phyloP scores from a whole-genome alignment of 139 green algal species.

The Chlorella vulgaris region DNA sequence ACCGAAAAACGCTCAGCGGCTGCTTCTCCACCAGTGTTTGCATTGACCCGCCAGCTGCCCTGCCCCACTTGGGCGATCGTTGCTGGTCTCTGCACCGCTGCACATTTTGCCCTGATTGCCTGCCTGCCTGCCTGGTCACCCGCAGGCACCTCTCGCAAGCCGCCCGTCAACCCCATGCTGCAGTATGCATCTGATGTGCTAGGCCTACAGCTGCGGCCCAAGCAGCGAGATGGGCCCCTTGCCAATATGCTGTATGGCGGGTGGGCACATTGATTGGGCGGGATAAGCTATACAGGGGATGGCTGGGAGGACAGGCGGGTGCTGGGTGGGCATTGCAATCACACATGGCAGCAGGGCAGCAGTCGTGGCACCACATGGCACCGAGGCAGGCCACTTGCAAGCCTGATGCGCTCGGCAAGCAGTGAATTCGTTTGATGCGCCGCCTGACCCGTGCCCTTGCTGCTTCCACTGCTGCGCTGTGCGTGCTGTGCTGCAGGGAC shows the following conservation, averaged over 20 bases:
- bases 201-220: slow-evolving; percentile 31
- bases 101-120: not conserved
- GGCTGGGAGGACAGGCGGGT: too few relatives aligned
- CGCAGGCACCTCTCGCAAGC: slow-evolving; percentile 18
- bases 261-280: slow-evolving; percentile 5
- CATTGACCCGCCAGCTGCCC: not conserved
- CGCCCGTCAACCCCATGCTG: slow-evolving; percentile 41
- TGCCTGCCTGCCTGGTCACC: not conserved
- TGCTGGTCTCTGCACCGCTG: not conserved
- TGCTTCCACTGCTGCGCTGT: too few relatives aligned
- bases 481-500: not conserved
- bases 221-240: slow-evolving; percentile 8
- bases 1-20: not conserved
- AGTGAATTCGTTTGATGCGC: too few relatives aligned
- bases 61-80: not conserved
- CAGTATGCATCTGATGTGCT: slow-evolving; percentile 18
- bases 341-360: too few relatives aligned
- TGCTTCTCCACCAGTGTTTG: not conserved
- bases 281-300: too few relatives aligned
- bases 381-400: too few relatives aligned
- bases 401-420: too few relatives aligned
- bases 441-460: too few relatives aligned
- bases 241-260: slow-evolving; percentile 25
- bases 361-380: too few relatives aligned
- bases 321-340: too few relatives aligned